Percentiles rank a stretch among this genome's conserved stretches.
Conservation (phyloP, 2,329 filamentous ascomycete genomes). For the Colletotrichum orchidophilum region DNA sequence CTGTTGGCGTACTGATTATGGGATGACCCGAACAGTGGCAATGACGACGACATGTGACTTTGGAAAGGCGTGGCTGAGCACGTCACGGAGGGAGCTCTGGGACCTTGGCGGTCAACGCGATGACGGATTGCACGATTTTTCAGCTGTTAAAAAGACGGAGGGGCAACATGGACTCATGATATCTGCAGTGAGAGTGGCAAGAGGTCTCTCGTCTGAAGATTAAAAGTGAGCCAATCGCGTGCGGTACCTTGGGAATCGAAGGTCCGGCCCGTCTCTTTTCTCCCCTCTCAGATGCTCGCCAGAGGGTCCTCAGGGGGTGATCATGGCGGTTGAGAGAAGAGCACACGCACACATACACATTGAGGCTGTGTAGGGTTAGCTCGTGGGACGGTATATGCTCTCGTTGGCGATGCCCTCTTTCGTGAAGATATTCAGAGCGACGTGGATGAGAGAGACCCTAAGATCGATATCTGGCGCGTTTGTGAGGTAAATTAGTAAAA, state of each 20-base stretch:
- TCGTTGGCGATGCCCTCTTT: background rate
- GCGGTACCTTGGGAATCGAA: background rate
- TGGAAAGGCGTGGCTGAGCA: background rate
- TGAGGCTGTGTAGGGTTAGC: background rate
- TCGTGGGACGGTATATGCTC: background rate
- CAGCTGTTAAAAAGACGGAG: background rate
- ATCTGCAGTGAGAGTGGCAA: background rate
- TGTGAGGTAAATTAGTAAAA: background rate
- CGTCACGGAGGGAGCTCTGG: background rate
- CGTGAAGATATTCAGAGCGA: background rate
- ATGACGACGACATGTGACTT: background rate
- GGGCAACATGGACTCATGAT: too few relatives aligned
- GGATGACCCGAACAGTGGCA: background rate
- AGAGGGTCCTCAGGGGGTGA: background rate
- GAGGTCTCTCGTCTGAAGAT: background rate
- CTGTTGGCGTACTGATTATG: background rate
- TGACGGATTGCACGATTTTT: background rate
- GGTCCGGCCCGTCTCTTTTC: background rate
- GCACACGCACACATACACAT: background rate
- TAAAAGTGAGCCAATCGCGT: background rate
- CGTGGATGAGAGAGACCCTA: background rate
- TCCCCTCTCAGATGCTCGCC: too few relatives aligned
- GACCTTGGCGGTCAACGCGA: background rate
- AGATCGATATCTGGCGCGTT: too few relatives aligned
- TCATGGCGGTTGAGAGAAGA: background rate